Conservation (phyloP, 108 stramenopile species). For the Epipyxis sp. region DNA sequence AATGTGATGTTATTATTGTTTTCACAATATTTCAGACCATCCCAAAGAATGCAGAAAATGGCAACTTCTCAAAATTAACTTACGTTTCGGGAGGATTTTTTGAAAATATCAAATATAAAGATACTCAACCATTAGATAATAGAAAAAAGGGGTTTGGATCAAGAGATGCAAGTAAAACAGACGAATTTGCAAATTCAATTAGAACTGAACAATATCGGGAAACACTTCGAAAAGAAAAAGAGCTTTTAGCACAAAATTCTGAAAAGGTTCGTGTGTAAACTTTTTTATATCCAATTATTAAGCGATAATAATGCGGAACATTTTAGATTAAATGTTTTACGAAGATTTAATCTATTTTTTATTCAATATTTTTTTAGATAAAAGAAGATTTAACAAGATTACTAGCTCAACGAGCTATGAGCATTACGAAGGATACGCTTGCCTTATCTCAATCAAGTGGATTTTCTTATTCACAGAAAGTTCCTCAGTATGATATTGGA, state of each 20-base stretch:
- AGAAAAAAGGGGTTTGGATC: constrained; percentile 62
- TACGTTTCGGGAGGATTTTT: not conserved
- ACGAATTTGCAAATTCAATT: constrained; percentile 57
- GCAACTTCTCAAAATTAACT: constrained; percentile 5
- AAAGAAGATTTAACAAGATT: constrained; percentile 39
- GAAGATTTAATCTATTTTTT: not conserved
- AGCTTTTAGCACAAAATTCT: constrained; percentile 30
- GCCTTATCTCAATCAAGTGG: constrained; percentile 32
- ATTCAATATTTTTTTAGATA: too few species aligned
- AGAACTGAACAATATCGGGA: constrained; percentile 60
- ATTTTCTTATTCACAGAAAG: not conserved
- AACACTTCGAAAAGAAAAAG: constrained; percentile 52
- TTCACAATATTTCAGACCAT: not conserved
- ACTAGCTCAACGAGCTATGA: constrained; percentile 35
- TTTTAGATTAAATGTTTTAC: not conserved
- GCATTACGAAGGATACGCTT: constrained; percentile 41
- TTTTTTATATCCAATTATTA: constrained; percentile 36
- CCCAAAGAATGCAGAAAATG: constrained; percentile 19
- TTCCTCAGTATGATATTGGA: constrained; percentile 61
- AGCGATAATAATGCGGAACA: constrained; percentile 31
- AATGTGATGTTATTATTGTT: not conserved
- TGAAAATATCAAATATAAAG: constrained; percentile 47
- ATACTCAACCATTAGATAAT: constrained; percentile 56
- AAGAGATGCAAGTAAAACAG: constrained; percentile 58
- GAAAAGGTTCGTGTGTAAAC: too few species aligned